These are phyloP conservation scores for Candida arabinofermentans DNA, from an alignment of 805 yeast genomes.

Conservation along the genomic window DNA sequence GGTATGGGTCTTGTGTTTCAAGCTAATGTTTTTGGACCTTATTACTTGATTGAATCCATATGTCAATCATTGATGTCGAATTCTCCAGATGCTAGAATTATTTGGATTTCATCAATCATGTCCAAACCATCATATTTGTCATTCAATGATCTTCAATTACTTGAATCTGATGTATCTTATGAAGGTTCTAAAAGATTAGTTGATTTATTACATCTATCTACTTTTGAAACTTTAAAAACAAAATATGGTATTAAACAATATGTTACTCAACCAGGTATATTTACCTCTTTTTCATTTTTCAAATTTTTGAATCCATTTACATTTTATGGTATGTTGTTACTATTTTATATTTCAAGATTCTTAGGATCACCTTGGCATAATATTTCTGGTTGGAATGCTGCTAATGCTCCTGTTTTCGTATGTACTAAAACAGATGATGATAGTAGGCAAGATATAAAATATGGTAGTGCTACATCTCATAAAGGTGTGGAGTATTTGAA, in stretches of 20 bases:
- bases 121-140: constrained; percentile 73
- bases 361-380: constrained; percentile 88
- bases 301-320: constrained; percentile 74
- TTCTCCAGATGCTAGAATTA: constrained; percentile 50
- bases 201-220: constrained; percentile 76
- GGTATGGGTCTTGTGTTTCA: constrained; percentile 86
- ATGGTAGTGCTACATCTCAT: constrained; percentile 68
- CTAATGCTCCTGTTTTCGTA: constrained; percentile 78
- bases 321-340: constrained; percentile 76
- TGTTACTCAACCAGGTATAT: constrained; percentile 91
- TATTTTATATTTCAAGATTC: constrained; percentile 79
- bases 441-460: constrained; percentile 46
- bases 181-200: constrained; percentile 90
- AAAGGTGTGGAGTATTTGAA: constrained; percentile 64
- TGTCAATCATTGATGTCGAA: constrained; percentile 43
- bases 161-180: constrained; percentile 63
- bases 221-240: constrained; percentile 47
- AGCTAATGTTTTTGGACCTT: constrained; percentile 96
- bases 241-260: constrained; percentile 62
- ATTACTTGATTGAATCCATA: constrained; percentile 70
- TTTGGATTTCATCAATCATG: constrained; percentile 87
- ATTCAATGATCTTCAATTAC: constrained; percentile 68
- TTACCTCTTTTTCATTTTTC: constrained; percentile 76
- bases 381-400: constrained; percentile 83
- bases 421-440: constrained; percentile 50